These are phyloP conservation scores for Ophiostoma piceae DNA, from an alignment of 2,329 filamentous ascomycete species.

Conservation along the genomic window DNA sequence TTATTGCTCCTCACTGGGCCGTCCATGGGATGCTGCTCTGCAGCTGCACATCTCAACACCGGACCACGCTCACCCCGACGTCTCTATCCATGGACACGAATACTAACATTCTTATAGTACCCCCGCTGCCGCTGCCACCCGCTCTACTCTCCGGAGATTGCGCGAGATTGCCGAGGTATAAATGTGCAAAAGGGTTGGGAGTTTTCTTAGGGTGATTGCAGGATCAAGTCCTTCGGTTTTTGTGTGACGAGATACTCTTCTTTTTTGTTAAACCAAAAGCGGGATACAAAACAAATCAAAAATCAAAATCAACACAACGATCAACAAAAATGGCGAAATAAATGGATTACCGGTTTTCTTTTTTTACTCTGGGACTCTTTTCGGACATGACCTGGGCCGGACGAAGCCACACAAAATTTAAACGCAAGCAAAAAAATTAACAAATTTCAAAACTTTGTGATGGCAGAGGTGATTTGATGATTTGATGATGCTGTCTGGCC, in stretches of 20 bases:
- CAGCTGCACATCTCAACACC: background rate
- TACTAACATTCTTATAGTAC: slow-evolving; percentile 52
- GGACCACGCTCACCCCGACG: background rate
- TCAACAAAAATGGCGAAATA: slow-evolving; percentile 15
- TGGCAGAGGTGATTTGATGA: background rate
- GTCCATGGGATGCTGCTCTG: background rate
- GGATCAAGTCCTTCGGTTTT: slow-evolving; percentile 14
- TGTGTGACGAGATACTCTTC: slow-evolving; percentile 15
- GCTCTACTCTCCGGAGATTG: slow-evolving; percentile 94
- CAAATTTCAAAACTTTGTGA: slow-evolving; percentile 12
- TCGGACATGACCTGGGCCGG: slow-evolving; percentile 8
- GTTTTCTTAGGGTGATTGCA: slow-evolving; percentile 12
- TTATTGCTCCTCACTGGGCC: too few species aligned
- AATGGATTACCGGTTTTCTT: slow-evolving; percentile 16
- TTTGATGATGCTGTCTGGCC: too few species aligned
- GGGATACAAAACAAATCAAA: slow-evolving; percentile 14
- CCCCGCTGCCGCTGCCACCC: slow-evolving; percentile 85
- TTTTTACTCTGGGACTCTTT: slow-evolving; percentile 14
- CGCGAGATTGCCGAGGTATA: slow-evolving; percentile 96
- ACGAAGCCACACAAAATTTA: slow-evolving; percentile 11
- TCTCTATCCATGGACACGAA: background rate
- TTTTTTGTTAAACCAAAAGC: slow-evolving; percentile 10
- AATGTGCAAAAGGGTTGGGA: slow-evolving; percentile 29
- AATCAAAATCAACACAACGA: slow-evolving; percentile 7
- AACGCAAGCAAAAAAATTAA: slow-evolving; percentile 17